phyloP scores from a whole-genome alignment of 176 grass and related monocot genomes.

The Poa pratensis region DNA sequence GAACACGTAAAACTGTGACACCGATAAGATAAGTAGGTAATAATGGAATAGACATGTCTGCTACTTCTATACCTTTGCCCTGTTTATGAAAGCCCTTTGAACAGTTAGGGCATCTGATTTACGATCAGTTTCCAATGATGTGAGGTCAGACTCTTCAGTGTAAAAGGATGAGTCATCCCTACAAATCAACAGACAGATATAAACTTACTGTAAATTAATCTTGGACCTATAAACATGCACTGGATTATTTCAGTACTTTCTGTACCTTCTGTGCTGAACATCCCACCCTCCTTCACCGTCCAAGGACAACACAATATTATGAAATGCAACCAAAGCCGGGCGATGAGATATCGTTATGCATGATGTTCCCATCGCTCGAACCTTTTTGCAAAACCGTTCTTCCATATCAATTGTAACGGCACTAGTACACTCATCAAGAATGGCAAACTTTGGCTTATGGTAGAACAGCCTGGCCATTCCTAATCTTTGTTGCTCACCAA shows the following conservation, averaged over 20 bases:
- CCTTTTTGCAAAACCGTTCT: constrained; percentile 93
- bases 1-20: constrained; percentile 33
- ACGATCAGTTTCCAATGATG: constrained; percentile 67
- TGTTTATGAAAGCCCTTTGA: constrained; percentile 87
- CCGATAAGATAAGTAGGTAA: constrained; percentile 4
- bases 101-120: constrained; percentile 82
- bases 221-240: constrained; percentile 20
- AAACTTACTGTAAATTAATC: constrained; percentile 26
- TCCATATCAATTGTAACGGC: constrained; percentile 99
- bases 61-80: constrained; percentile 64
- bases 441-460: constrained; percentile 97
- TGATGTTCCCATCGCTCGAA: constrained; percentile 96
- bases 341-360: constrained; percentile 99
- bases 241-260: constrained; percentile 30
- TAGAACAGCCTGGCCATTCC: constrained; percentile 99
- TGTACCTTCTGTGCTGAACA: constrained; percentile 87
- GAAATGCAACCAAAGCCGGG: constrained; percentile 97
- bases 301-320: constrained; percentile 97
- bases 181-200: constrained; percentile 38
- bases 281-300: constrained; percentile 94
- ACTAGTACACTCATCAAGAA: constrained; percentile 99
- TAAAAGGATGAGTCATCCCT: constrained; percentile 73
- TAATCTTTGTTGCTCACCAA: constrained; percentile 98
- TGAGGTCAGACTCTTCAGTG: constrained; percentile 65
- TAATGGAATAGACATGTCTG: constrained; percentile 24